Evolutionary conservation across 139 green algal species (phyloP).

Genomic region (Tetradesmus obliquus): DNA sequence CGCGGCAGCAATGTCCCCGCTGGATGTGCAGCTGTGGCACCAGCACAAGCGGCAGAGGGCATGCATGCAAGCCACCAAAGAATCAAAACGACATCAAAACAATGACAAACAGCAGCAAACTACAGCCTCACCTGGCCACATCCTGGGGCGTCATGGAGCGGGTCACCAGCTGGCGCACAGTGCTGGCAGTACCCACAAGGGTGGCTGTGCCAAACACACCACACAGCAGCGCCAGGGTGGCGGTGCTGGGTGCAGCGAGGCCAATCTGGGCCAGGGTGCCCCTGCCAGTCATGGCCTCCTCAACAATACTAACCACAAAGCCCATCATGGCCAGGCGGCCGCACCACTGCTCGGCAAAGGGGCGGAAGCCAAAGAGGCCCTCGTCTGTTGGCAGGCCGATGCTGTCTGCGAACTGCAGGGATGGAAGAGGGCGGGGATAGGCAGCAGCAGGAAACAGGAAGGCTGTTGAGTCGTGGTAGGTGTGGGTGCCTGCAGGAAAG

Average conservation of each 20-base stretch:
- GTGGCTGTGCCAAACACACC: constrained; percentile 51
- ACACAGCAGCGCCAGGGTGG: constrained; percentile 50
- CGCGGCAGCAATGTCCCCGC: too few relatives aligned
- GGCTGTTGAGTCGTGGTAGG: not conserved
- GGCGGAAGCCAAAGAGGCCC: constrained; percentile 80
- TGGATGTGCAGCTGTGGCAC: too few relatives aligned
- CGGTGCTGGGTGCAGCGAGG: constrained; percentile 56
- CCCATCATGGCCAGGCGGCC: constrained; percentile 78
- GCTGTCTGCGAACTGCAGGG: constrained; percentile 53
- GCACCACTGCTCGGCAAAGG: constrained; percentile 76
- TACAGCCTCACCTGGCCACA: not conserved
- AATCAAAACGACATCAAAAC: too few relatives aligned
- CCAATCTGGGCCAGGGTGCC: constrained; percentile 66
- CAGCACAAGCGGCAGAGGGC: too few relatives aligned
- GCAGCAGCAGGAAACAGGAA: not conserved
- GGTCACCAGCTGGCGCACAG: constrained; percentile 51
- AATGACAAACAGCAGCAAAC: not conserved
- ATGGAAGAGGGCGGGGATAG: not conserved
- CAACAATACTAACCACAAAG: constrained; percentile 66
- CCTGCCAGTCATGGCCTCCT: constrained; percentile 62
- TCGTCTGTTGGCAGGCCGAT: constrained; percentile 74
- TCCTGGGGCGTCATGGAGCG: constrained; percentile 58
- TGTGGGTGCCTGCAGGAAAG: not conserved
- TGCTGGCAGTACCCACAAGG: constrained; percentile 53
- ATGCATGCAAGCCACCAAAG: too few relatives aligned